These are phyloP conservation scores for Collariella sp. DNA, from an alignment of 495 filamentous ascomycete genomes.

Conservation along the genomic window DNA sequence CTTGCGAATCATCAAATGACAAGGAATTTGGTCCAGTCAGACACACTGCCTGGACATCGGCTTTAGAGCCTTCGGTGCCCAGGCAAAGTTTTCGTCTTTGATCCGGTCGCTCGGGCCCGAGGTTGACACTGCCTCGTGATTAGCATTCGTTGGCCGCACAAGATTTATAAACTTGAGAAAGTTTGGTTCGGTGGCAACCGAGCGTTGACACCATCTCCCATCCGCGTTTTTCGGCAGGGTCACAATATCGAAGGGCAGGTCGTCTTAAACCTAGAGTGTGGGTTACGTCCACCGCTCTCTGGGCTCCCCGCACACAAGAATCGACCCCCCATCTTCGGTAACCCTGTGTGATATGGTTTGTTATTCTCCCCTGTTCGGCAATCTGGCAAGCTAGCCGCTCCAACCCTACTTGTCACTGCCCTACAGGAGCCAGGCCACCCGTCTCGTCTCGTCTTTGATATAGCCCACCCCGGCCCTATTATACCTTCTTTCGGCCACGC, in stretches of 20 bases:
- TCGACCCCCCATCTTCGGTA: background rate
- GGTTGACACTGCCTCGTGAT: too few species aligned
- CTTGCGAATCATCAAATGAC: slow-evolving; percentile 6
- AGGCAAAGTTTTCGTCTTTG: too few species aligned
- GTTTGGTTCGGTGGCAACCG: too few species aligned
- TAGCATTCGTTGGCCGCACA: too few species aligned
- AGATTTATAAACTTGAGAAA: too few species aligned
- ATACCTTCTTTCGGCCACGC: slow-evolving; percentile 31
- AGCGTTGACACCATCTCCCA: too few species aligned
- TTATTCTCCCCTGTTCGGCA: slow-evolving; percentile 22
- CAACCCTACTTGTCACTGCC: slow-evolving; percentile 24
- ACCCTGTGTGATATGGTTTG: background rate
- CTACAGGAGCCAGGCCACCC: slow-evolving; percentile 36
- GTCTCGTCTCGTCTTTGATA: slow-evolving; percentile 36
- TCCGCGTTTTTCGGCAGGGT: too few species aligned
- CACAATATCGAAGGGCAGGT: background rate
- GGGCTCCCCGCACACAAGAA: background rate
- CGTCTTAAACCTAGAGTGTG: background rate
- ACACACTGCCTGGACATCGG: background rate
- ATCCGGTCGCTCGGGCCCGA: too few species aligned
- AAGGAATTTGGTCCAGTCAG: background rate
- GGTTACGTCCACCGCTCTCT: background rate
- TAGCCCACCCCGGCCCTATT: slow-evolving; percentile 36
- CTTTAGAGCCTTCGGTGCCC: background rate
- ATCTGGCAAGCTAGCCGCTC: slow-evolving; percentile 24